Conservation (phyloP, 306 rosid genomes). For the Pueraria montana region DNA sequence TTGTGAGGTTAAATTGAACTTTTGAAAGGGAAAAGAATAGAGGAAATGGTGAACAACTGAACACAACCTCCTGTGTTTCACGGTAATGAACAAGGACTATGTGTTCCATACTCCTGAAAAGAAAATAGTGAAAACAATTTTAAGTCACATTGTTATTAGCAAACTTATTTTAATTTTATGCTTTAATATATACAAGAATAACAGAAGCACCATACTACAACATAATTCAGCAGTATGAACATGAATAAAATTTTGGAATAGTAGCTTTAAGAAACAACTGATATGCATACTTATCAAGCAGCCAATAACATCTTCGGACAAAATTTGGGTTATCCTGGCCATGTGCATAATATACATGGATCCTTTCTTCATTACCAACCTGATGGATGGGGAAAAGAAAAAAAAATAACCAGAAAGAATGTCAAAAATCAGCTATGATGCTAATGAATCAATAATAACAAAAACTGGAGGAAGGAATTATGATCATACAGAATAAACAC, state of each 20-base stretch:
- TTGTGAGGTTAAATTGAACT: slow-evolving; percentile 40
- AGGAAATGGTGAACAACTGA: slow-evolving; percentile 21
- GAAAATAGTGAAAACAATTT: slow-evolving; percentile 42
- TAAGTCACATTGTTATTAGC: slow-evolving; percentile 19
- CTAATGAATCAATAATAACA: slow-evolving; percentile 23
- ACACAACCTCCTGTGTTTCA: slow-evolving; percentile 87
- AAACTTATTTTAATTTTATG: slow-evolving; percentile 25
- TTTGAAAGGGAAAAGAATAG: slow-evolving; percentile 30
- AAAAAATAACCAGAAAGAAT: slow-evolving; percentile 38
- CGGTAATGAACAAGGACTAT: slow-evolving; percentile 99
- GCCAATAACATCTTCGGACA: slow-evolving; percentile 97
- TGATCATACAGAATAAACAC: slow-evolving; percentile 24
- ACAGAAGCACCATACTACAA: slow-evolving; percentile 33
- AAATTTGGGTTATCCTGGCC: slow-evolving; percentile 82
- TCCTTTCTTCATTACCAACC: slow-evolving; percentile 98
- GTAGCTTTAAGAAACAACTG: slow-evolving; percentile 39
- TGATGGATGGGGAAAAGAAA: slow-evolving; percentile 49
- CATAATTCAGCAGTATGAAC: slow-evolving; percentile 38
- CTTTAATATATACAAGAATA: slow-evolving; percentile 31
- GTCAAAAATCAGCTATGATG: slow-evolving; percentile 37
- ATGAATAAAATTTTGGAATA: slow-evolving; percentile 33
- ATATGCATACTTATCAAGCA: slow-evolving; percentile 91
- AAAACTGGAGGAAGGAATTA: slow-evolving; percentile 30
- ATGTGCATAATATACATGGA: slow-evolving; percentile 97
- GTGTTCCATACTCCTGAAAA: slow-evolving; percentile 94